phyloP scores from a whole-genome alignment of 2,329 filamentous ascomycete species.

The Teratosphaeria destructans region DNA sequence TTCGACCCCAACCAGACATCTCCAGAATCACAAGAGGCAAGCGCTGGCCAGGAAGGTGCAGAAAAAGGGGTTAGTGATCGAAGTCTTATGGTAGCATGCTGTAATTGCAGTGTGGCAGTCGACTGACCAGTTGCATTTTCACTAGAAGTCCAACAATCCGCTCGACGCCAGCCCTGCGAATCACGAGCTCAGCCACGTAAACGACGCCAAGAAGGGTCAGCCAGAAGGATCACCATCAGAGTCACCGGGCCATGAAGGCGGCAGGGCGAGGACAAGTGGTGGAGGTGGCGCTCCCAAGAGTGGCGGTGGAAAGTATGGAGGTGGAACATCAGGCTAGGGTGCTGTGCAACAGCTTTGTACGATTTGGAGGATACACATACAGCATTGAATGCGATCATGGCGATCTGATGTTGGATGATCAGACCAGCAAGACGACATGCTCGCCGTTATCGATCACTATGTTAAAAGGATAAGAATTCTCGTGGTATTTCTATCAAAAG shows the following conservation, averaged over 20 bases:
- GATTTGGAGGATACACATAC: background rate
- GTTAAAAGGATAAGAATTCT: background rate
- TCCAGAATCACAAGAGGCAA: slow-evolving; percentile 49
- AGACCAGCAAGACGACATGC: background rate
- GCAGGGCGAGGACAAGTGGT: slow-evolving; percentile 14
- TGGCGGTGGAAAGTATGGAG: slow-evolving; percentile 21
- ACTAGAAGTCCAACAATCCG: slow-evolving; percentile 31
- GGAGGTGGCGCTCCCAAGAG: slow-evolving; percentile 17
- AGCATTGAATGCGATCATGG: background rate
- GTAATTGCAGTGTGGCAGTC: background rate
- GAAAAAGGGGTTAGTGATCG: slow-evolving; percentile 6
- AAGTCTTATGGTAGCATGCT: background rate
- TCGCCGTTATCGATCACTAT: background rate
- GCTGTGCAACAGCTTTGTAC: background rate
- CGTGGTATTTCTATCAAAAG: background rate
- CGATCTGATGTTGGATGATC: background rate
- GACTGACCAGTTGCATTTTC: background rate
- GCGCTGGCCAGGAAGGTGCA: slow-evolving; percentile 26
- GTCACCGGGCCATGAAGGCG: slow-evolving; percentile 21
- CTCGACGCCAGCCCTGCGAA: slow-evolving; percentile 54
- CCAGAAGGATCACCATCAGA: slow-evolving; percentile 27
- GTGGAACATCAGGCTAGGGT: background rate
- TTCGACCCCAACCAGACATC: slow-evolving; percentile 59
- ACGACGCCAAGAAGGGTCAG: slow-evolving; percentile 33
- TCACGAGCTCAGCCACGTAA: slow-evolving; percentile 43